phyloP scores from a whole-genome alignment of 805 yeast species.

The Allodekkera sacchari region DNA sequence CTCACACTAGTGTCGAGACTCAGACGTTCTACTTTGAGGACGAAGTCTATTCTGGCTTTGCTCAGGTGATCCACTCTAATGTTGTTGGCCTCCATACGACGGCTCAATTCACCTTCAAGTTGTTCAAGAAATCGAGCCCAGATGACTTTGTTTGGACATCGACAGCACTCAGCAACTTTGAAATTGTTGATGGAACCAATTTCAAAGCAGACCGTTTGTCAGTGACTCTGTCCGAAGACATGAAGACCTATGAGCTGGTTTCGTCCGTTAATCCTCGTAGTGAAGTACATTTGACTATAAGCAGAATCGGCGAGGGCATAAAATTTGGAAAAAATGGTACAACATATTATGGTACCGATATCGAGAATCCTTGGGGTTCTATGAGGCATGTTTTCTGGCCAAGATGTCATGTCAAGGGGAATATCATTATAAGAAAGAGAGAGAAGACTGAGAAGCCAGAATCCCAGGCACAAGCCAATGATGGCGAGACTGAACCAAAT shows the following conservation, averaged over 20 bases:
- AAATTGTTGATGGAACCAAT: constrained; percentile 56
- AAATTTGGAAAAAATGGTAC: constrained; percentile 86
- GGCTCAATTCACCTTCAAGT: constrained; percentile 89
- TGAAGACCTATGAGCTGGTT: constrained; percentile 37
- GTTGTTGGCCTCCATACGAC: constrained; percentile 81
- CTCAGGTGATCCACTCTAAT: constrained; percentile 90
- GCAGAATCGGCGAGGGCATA: constrained; percentile 65
- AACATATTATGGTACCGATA: constrained; percentile 80
- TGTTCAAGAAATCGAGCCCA: constrained; percentile 49
- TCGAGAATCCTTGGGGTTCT: constrained; percentile 87
- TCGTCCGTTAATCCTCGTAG: constrained; percentile 65
- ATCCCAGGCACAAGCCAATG: too few relatives aligned
- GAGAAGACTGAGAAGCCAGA: constrained; percentile 3
- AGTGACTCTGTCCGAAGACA: constrained; percentile 49
- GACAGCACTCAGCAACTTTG: constrained; percentile 75
- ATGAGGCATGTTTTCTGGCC: constrained; percentile 99
- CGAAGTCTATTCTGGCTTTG: constrained; percentile 71
- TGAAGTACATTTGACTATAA: constrained; percentile 58
- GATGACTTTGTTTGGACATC: constrained; percentile 77
- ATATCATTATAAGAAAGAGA: constrained; percentile 37
- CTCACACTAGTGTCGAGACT: constrained; percentile 88
- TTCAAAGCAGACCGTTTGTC: constrained; percentile 71
- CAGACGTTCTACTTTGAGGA: constrained; percentile 80
- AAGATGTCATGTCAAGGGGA: constrained; percentile 65
- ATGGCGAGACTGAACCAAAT: constrained; percentile 11